A percentile compares a stretch with the other conserved stretches of the same genome.
These are phyloP conservation scores for Mortierella sp. DNA, from an alignment of 371 early-diverging fungal species.

Conservation along the genomic window DNA sequence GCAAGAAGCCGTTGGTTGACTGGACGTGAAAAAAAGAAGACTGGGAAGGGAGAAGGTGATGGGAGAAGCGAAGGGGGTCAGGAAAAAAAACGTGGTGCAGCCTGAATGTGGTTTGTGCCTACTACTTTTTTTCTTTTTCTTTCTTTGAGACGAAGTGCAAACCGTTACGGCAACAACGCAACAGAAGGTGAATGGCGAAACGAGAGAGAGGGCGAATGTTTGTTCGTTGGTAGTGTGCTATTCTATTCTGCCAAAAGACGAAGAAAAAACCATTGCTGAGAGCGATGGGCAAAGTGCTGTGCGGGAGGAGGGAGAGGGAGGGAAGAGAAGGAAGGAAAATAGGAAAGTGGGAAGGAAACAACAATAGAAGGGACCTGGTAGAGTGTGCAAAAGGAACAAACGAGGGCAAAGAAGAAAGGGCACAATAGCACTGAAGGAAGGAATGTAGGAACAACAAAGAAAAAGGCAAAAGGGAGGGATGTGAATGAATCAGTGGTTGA, in stretches of 20 bases:
- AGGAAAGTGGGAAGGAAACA: neutral
- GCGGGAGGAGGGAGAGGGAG: neutral
- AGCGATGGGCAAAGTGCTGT: neutral
- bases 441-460: neutral
- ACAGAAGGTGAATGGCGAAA: conserved; percentile 5
- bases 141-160: neutral
- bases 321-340: neutral
- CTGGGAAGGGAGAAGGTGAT: neutral
- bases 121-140: neutral
- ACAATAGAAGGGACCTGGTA: neutral
- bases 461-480: neutral
- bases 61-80: too few relatives aligned
- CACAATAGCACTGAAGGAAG: neutral
- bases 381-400: neutral
- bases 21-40: neutral
- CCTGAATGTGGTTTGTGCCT: neutral
- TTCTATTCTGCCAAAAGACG: too few relatives aligned
- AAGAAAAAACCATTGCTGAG: neutral
- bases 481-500: neutral
- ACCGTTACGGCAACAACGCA: neutral
- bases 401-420: neutral
- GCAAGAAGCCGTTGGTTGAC: neutral
- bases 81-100: neutral
- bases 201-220: neutral
- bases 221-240: too few relatives aligned